Evolutionary conservation across 768 basidiomycete species (phyloP), one percentile per base, ranked within the genome.

Genomic region (Mycena alexandri): DNA sequence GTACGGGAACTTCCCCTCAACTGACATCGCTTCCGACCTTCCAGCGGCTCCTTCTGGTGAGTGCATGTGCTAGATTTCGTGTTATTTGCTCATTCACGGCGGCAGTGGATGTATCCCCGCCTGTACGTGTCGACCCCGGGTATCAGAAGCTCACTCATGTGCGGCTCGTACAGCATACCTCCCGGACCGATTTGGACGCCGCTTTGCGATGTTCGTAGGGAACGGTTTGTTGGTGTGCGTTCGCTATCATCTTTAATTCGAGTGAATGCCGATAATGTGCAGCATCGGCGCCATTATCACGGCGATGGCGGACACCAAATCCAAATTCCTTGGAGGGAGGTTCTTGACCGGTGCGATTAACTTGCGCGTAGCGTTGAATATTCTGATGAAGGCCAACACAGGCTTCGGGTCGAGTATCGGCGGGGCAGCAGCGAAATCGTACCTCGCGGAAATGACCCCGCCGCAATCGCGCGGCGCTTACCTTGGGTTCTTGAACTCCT

Each of bases 401-500:
- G 83, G 83, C 44, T 68, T 84, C 38, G 84, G 84, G 1, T 78
- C 80, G 41, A 77, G 80, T 2, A 82, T 82, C 56, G 85, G 85
- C 22, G 82, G 82, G 54, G 79, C 85, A 29, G 80, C 81, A 11
- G 85, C 85, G 2, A 87, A 86, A 72, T 83, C 85, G 6, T 86
- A 82, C 63, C 77, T 87, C 14, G 84, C 83, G 8, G 86, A 87
- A 73, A 79, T 87, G 65, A 80, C 83, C 9, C 82, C 85, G 2
- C 83, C 85, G 16, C 79, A 83, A 42, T 76, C 79, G 21, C 81
- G 86, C 42, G 86, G 86, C 25, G 81, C 84, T 16, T 86, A 81
- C 68, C 77, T 87, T 44, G 86, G 86, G 0, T 81, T 86, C 58
- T 73, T 86, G 52, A 86, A 87, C 71, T 86, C 85, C 17, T 86